A percentile compares a stretch with the other conserved stretches of the same genome.
Evolutionary conservation across 306 rosid genomes (phyloP).

Genomic region (Vigna angularis): DNA sequence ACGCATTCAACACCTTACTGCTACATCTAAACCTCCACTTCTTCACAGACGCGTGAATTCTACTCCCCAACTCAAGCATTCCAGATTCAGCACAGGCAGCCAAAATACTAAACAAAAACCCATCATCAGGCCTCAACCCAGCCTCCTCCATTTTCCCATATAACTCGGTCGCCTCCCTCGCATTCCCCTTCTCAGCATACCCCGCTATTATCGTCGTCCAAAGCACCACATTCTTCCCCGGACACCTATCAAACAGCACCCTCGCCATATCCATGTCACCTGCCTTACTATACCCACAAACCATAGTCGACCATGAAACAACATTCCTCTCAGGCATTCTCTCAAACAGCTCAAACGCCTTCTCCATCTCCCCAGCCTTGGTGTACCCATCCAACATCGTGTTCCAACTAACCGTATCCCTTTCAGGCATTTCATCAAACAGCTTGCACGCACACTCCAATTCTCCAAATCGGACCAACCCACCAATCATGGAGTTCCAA

Average conservation of each 20-base stretch:
- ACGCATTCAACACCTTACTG: conserved; percentile 71
- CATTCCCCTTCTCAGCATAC: conserved; percentile 73
- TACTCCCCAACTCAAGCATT: conserved; percentile 72
- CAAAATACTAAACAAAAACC: conserved; percentile 62
- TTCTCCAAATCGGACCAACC: conserved; percentile 59
- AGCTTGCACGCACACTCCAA: conserved; percentile 56
- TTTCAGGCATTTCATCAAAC: conserved; percentile 79
- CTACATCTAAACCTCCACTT: conserved; percentile 62
- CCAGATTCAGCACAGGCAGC: conserved; percentile 84
- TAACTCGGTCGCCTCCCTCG: conserved; percentile 61
- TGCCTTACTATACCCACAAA: conserved; percentile 67
- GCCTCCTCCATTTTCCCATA: conserved; percentile 71
- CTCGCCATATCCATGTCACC: conserved; percentile 86
- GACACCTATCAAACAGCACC: conserved; percentile 75
- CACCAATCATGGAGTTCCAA: conserved; percentile 78
- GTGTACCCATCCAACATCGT: conserved; percentile 74
- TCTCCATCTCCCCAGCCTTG: conserved; percentile 67
- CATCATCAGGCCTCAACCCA: conserved; percentile 69
- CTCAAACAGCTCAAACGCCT: conserved; percentile 70
- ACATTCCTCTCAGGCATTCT: conserved; percentile 76
- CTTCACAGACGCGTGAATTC: conserved; percentile 60
- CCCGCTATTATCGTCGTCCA: conserved; percentile 90
- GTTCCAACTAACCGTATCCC: conserved; percentile 88
- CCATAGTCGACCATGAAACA: conserved; percentile 81
- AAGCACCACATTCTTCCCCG: conserved; percentile 66